phyloP scores from a whole-genome alignment of 768 basidiomycete genomes.

The Mycena amicta region DNA sequence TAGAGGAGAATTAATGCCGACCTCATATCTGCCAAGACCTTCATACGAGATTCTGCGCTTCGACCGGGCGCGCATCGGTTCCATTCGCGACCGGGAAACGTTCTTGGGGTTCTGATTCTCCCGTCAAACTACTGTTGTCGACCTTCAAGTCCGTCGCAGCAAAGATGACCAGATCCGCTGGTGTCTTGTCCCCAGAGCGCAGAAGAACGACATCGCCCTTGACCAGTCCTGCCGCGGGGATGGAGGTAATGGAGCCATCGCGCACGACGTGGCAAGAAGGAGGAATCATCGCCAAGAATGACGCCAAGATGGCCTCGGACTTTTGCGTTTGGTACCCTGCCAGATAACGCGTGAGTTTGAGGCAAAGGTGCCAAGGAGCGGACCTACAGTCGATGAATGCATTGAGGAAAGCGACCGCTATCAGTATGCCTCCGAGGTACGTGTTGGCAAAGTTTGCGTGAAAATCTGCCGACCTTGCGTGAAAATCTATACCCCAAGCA shows the following conservation, averaged over 20 bases:
- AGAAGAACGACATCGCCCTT: conserved; percentile 69
- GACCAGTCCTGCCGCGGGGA: conserved; percentile 64
- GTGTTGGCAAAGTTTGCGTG: conserved; percentile 65
- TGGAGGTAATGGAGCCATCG: conserved; percentile 52
- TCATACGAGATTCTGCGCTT: conserved; percentile 64
- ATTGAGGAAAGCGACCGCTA: conserved; percentile 68
- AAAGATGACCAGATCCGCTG: conserved; percentile 65
- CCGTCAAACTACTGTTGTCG: conserved; percentile 71
- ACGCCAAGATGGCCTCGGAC: conserved; percentile 71
- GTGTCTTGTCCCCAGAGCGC: conserved; percentile 70
- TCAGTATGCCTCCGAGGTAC: conserved; percentile 71
- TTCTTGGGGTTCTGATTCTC: conserved; percentile 73
- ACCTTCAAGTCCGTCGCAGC: conserved; percentile 65
- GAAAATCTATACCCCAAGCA: no score
- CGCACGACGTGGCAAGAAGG: conserved; percentile 67
- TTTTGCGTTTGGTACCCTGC: conserved; percentile 66
- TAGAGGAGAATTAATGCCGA: conserved; percentile 24
- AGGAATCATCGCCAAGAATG: conserved; percentile 75
- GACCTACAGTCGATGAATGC: conserved; percentile 62
- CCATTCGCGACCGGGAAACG: conserved; percentile 52
- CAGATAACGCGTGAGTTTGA: neutral
- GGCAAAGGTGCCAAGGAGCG: neutral
- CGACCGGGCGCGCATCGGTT: conserved; percentile 49
- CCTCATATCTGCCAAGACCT: neutral
- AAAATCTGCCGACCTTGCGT: no score